These are phyloP conservation scores for Vicia sativa DNA, from an alignment of 306 rosid species.

Conservation along the genomic window DNA sequence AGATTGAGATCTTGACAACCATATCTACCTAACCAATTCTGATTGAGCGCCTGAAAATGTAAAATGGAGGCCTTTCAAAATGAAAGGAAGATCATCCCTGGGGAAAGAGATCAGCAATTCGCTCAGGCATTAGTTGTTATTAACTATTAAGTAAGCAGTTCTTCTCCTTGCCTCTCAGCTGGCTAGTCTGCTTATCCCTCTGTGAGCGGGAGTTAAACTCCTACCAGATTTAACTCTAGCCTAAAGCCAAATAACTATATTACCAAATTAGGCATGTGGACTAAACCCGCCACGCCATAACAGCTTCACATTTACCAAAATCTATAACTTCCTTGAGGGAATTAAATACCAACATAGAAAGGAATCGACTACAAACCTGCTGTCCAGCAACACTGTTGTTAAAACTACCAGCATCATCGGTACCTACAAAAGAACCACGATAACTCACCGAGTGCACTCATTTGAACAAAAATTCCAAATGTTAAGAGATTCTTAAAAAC, in stretches of 20 bases:
- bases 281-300: background rate
- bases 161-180: too few species aligned
- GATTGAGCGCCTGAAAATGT: too few species aligned
- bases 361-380: conserved; percentile 62
- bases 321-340: conserved; percentile 31
- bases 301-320: conserved; percentile 14
- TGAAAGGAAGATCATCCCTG: too few species aligned
- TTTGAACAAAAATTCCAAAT: conserved; percentile 25
- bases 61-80: too few species aligned
- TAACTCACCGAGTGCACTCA: conserved; percentile 27
- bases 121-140: too few species aligned
- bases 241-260: conserved; percentile 21
- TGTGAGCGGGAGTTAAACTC: conserved; percentile 9
- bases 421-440: conserved; percentile 51
- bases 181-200: too few species aligned
- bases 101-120: too few species aligned
- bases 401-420: conserved; percentile 79
- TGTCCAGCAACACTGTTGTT: conserved; percentile 83
- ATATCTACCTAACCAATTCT: too few species aligned
- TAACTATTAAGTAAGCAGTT: too few species aligned
- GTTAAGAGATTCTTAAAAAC: conserved; percentile 11
- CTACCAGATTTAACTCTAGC: conserved; percentile 7
- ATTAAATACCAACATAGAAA: conserved; percentile 28
- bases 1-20: too few species aligned
- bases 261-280: conserved; percentile 15